A percentile compares a stretch with the other conserved stretches of the same genome.
phyloP scores from a whole-genome alignment of 768 basidiomycete species.

The Tricholomella constricta region DNA sequence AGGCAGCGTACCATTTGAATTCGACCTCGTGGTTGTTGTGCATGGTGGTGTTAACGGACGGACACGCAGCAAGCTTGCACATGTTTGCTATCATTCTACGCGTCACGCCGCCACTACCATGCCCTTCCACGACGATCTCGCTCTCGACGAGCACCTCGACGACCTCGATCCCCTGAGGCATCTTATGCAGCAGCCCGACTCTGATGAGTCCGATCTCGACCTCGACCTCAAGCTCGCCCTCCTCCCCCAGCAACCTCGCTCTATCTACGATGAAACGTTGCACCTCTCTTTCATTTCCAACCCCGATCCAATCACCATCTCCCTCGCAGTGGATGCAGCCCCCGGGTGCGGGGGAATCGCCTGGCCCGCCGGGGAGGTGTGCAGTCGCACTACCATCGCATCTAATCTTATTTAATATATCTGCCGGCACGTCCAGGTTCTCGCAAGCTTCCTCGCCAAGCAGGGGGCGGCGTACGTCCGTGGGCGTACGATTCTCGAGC shows the following conservation, averaged over 20 bases:
- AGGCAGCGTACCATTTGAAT: constrained; percentile 49
- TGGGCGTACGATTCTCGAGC: constrained; percentile 68
- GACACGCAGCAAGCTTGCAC: no score
- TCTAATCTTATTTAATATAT: background rate
- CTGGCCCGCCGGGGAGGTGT: constrained; percentile 91
- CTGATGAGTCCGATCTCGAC: constrained; percentile 15
- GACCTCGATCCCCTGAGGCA: constrained; percentile 61
- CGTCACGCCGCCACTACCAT: constrained; percentile 1
- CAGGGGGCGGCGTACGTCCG: constrained; percentile 50
- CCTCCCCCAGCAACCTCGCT: constrained; percentile 56
- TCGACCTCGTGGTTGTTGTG: constrained; percentile 43
- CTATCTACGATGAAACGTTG: constrained; percentile 49
- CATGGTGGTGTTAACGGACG: constrained; percentile 16
- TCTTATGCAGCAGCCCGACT: constrained; percentile 43
- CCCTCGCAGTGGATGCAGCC: constrained; percentile 71
- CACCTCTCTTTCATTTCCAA: constrained; percentile 40
- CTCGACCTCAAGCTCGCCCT: no score
- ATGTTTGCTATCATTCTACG: constrained; percentile 28
- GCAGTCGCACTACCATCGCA: constrained; percentile 23
- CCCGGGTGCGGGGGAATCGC: constrained; percentile 92
- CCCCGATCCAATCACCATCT: constrained; percentile 37
- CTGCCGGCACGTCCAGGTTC: constrained; percentile 50
- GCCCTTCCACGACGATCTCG: constrained; percentile 33
- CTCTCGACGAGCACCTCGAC: constrained; percentile 57
- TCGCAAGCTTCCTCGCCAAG: constrained; percentile 73